Evolutionary conservation across 1,139 yeast genomes (phyloP).

Genomic region (Geotrichum reessii): DNA sequence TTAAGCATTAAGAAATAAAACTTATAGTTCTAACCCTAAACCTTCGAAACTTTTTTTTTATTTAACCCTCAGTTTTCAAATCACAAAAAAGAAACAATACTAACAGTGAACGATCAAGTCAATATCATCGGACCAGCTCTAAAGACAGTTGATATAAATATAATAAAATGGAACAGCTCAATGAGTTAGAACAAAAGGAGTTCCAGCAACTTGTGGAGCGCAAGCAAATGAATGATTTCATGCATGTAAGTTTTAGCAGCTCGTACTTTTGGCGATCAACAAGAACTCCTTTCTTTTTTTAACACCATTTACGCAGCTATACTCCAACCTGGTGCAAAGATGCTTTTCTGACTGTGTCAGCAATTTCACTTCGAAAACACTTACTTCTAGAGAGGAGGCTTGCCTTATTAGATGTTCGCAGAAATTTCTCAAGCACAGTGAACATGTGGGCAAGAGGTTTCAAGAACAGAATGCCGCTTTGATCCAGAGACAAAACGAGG

Average conservation of each 20-base stretch:
- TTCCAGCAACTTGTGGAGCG: slow-evolving; percentile 92
- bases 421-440: slow-evolving; percentile 95
- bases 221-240: slow-evolving; percentile 97
- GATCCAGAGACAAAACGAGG: slow-evolving; percentile 1
- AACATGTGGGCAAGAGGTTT: slow-evolving; percentile 97
- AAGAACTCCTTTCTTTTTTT: neutral
- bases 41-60: neutral
- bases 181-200: slow-evolving; percentile 92
- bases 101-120: neutral
- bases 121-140: neutral
- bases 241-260: slow-evolving; percentile 54
- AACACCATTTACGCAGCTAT: slow-evolving; percentile 38
- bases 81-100: neutral
- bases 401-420: slow-evolving; percentile 92
- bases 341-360: slow-evolving; percentile 95
- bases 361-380: slow-evolving; percentile 87
- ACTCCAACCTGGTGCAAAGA: slow-evolving; percentile 91
- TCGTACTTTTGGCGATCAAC: neutral
- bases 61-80: neutral
- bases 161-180: slow-evolving; percentile 38
- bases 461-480: slow-evolving; percentile 65
- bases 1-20: neutral
- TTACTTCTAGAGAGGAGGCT: slow-evolving; percentile 74
- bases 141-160: too few relatives aligned
- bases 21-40: neutral